phyloP scores from a whole-genome alignment of 768 basidiomycete species.

The Naganishia randhawae region DNA sequence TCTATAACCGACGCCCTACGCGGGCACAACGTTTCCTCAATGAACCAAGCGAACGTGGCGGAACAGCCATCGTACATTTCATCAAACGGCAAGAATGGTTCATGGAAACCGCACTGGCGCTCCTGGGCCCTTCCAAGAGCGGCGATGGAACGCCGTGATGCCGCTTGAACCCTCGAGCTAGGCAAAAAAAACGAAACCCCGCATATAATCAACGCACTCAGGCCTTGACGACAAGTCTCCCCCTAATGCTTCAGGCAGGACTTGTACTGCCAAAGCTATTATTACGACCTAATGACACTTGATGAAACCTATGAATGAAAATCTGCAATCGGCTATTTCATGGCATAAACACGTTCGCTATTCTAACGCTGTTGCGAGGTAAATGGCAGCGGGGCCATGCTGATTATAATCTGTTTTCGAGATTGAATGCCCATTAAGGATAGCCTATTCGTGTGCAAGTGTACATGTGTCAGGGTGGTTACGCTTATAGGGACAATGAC shows the following conservation, averaged over 20 bases:
- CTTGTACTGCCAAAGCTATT: neutral
- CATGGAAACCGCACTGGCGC: slow-evolving; percentile 81
- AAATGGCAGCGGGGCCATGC: slow-evolving; percentile 43
- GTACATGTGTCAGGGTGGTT: neutral
- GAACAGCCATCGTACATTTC: slow-evolving; percentile 92
- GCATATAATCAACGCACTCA: neutral
- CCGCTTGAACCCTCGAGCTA: no score
- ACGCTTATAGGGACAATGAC: neutral
- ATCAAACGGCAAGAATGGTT: slow-evolving; percentile 98
- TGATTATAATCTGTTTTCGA: slow-evolving; percentile 48
- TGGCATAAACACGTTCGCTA: neutral
- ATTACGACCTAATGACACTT: slow-evolving; percentile 2
- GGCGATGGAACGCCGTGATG: neutral
- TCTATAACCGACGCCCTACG: slow-evolving; percentile 39
- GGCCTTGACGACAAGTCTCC: neutral
- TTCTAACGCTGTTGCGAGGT: slow-evolving; percentile 20
- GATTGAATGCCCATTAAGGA: slow-evolving; percentile 40
- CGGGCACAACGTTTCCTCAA: slow-evolving; percentile 38
- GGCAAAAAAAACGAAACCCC: no score
- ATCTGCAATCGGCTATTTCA: neutral
- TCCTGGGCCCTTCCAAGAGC: slow-evolving; percentile 58
- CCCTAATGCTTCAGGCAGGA: neutral
- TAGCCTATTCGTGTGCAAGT: slow-evolving; percentile 29
- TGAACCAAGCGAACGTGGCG: slow-evolving; percentile 64
- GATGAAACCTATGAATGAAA: neutral